Evolutionary conservation across 176 grass and related monocot genomes (phyloP).

Genomic region (Carex scoparia): DNA sequence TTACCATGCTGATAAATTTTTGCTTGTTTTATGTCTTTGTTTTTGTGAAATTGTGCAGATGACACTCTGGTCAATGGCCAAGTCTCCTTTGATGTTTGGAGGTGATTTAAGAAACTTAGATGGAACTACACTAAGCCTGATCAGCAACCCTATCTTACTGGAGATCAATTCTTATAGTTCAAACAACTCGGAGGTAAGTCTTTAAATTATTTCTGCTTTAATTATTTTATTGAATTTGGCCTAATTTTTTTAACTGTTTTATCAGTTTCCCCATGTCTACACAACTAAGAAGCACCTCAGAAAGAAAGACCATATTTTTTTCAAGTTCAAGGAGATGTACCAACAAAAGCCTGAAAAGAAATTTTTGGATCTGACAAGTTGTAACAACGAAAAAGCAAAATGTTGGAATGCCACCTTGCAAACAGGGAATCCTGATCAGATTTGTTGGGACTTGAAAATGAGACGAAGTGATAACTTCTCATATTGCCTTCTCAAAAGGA

Average conservation of each 20-base stretch:
- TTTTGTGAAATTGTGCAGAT: slow-evolving; percentile 44
- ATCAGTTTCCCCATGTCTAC: slow-evolving; percentile 63
- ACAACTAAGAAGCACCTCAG: slow-evolving; percentile 27
- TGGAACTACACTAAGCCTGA: slow-evolving; percentile 44
- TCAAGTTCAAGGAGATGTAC: slow-evolving; percentile 12
- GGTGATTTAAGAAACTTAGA: slow-evolving; percentile 82
- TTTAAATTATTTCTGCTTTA: not conserved
- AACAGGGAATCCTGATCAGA: slow-evolving; percentile 44
- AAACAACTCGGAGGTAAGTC: slow-evolving; percentile 81
- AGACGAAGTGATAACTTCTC: slow-evolving; percentile 28
- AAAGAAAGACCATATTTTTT: slow-evolving; percentile 20
- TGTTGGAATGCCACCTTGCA: slow-evolving; percentile 55
- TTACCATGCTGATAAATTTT: slow-evolving; percentile 4
- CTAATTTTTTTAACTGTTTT: slow-evolving; percentile 24
- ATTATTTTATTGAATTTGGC: slow-evolving; percentile 14
- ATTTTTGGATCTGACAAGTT: slow-evolving; percentile 51
- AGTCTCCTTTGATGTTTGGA: slow-evolving; percentile 87
- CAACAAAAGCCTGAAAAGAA: slow-evolving; percentile 25
- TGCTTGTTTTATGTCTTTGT: not conserved
- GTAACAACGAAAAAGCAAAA: slow-evolving; percentile 39
- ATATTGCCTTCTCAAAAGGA: slow-evolving; percentile 61
- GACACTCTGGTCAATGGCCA: slow-evolving; percentile 87
- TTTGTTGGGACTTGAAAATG: slow-evolving; percentile 43
- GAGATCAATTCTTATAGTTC: slow-evolving; percentile 72
- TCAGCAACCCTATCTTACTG: slow-evolving; percentile 73